Conservation (phyloP, 1,284 basidiomycete genomes). For the Ganoderma sinense region DNA sequence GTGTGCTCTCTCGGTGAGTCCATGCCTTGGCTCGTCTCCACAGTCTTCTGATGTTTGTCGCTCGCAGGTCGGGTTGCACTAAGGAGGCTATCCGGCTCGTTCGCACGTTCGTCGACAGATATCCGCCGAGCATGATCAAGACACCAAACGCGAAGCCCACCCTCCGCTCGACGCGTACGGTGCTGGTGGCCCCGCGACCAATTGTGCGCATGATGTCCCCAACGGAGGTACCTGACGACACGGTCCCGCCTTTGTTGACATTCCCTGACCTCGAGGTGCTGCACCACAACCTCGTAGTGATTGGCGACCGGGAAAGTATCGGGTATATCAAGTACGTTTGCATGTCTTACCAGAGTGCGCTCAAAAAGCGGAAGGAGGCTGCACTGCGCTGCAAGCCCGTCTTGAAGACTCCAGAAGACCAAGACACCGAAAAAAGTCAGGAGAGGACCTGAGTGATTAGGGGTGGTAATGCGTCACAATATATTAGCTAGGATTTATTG, state of each 20-base stretch:
- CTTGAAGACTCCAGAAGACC: background rate
- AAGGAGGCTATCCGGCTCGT: conserved; percentile 61
- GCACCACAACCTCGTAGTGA: conserved; percentile 66
- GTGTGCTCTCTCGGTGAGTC: conserved; percentile 66
- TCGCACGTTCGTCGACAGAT: conserved; percentile 61
- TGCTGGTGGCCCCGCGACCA: conserved; percentile 59
- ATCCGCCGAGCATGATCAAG: conserved; percentile 60
- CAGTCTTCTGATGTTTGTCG: background rate
- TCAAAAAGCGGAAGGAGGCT: conserved; percentile 64
- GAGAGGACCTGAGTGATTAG: background rate
- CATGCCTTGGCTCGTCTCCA: conserved; percentile 12
- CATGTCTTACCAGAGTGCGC: conserved; percentile 70
- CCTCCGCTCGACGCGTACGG: conserved; percentile 62
- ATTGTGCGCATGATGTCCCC: conserved; percentile 68
- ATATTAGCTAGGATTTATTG: background rate
- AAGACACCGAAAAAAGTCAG: background rate
- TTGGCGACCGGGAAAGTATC: conserved; percentile 49
- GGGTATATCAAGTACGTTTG: conserved; percentile 71
- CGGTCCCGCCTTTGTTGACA: conserved; percentile 71
- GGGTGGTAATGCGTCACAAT: background rate
- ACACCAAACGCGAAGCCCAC: conserved; percentile 46
- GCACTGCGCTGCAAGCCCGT: conserved; percentile 32
- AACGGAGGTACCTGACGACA: conserved; percentile 67
- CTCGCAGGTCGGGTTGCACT: conserved; percentile 55
- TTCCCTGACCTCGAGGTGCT: conserved; percentile 72